These are phyloP conservation scores for Shiraia bambusicola DNA, from an alignment of 2,329 filamentous ascomycete species.

Conservation along the genomic window DNA sequence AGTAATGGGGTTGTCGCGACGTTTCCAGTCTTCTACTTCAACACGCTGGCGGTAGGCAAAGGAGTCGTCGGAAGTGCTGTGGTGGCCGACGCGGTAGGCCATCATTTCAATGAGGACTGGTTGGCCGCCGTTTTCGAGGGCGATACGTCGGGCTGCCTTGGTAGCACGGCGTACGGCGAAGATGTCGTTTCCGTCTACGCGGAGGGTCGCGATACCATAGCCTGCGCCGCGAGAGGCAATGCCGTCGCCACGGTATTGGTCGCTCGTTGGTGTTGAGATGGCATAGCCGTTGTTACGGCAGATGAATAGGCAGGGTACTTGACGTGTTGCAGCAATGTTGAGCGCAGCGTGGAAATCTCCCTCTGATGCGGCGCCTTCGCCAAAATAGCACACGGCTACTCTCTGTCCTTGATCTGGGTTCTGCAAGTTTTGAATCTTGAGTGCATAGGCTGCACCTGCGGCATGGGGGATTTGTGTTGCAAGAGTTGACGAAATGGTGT, in stretches of 20 bases:
- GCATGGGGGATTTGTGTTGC: conserved; percentile 90
- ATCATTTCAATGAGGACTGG: conserved; percentile 92
- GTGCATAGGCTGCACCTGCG: conserved; percentile 79
- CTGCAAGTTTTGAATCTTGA: conserved; percentile 76
- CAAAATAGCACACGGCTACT: conserved; percentile 82
- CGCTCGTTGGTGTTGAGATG: conserved; percentile 83
- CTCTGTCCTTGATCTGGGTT: conserved; percentile 63
- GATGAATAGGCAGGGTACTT: conserved; percentile 86
- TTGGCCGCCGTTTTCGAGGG: conserved; percentile 75
- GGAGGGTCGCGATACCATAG: conserved; percentile 91
- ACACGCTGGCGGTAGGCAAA: conserved; percentile 93
- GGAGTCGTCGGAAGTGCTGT: conserved; percentile 94
- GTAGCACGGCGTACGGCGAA: conserved; percentile 84
- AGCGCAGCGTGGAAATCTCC: conserved; percentile 90
- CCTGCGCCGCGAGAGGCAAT: conserved; percentile 85
- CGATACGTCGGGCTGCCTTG: conserved; percentile 72
- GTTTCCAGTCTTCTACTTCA: conserved; percentile 93
- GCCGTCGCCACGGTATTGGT: conserved; percentile 89
- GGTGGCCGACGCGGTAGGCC: conserved; percentile 96
- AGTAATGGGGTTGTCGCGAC: conserved; percentile 84
- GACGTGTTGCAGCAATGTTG: conserved; percentile 85
- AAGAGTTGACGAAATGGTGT: conserved; percentile 82
- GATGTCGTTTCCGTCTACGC: conserved; percentile 92
- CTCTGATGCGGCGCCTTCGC: conserved; percentile 86
- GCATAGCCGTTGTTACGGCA: conserved; percentile 93